Evolutionary conservation across 495 filamentous ascomycete species (phyloP).

Genomic region (Penicillium taxi): DNA sequence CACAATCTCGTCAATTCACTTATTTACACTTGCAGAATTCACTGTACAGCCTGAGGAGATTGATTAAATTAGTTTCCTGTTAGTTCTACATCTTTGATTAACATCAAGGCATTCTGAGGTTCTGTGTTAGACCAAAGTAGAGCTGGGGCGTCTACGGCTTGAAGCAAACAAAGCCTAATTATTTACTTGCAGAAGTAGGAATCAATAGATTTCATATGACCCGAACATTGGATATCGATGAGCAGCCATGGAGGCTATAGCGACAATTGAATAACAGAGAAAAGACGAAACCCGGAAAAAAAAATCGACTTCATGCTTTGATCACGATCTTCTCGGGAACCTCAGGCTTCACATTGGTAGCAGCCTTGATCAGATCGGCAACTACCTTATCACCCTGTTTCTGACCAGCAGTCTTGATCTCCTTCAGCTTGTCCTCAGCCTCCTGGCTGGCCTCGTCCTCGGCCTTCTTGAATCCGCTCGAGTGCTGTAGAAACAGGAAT

Average conservation of each 20-base stretch:
- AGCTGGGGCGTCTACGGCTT: neutral
- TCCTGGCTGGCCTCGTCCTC: constrained; percentile 81
- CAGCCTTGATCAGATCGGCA: constrained; percentile 67
- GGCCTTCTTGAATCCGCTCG: constrained; percentile 76
- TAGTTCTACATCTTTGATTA: too few species aligned
- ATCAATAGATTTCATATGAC: constrained; percentile 18
- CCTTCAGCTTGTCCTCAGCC: constrained; percentile 68
- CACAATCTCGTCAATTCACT: neutral
- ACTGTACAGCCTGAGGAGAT: too few species aligned
- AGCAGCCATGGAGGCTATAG: constrained; percentile 17
- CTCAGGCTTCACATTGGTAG: constrained; percentile 69
- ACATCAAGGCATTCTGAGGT: too few species aligned
- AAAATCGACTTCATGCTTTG: constrained; percentile 28
- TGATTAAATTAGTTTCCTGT: too few species aligned
- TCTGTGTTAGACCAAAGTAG: neutral
- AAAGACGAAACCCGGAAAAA: too few species aligned
- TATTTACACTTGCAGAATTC: too few species aligned
- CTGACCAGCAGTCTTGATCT: constrained; percentile 72
- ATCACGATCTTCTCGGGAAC: constrained; percentile 47
- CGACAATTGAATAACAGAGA: constrained; percentile 14
- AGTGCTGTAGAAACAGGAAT: constrained; percentile 49
- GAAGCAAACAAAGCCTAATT: neutral
- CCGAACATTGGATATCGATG: constrained; percentile 23
- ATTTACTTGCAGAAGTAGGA: neutral
- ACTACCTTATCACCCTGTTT: constrained; percentile 74